Percentiles rank a stretch among this genome's conserved stretches.
These are phyloP conservation scores for Yamadazyma philogaea DNA, from an alignment of 805 yeast species.

Conservation along the genomic window DNA sequence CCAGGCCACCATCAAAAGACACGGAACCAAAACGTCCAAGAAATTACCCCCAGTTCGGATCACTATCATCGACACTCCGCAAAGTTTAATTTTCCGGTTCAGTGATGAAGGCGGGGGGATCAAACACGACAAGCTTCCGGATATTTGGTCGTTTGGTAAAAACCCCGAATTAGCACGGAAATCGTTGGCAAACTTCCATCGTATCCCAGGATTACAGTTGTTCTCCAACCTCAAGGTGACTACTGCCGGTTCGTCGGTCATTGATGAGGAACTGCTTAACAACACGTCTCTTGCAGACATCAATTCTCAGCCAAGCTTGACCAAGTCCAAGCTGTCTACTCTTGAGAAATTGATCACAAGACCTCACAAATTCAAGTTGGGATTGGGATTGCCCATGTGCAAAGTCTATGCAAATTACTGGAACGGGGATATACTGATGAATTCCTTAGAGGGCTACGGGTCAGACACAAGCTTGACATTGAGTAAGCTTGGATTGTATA, in stretches of 20 bases:
- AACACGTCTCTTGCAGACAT: slow-evolving; percentile 38
- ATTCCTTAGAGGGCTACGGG: slow-evolving; percentile 87
- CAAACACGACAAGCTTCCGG: slow-evolving; percentile 51
- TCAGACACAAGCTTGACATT: slow-evolving; percentile 80
- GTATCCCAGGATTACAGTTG: slow-evolving; percentile 58
- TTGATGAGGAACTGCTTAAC: slow-evolving; percentile 25
- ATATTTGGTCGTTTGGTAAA: slow-evolving; percentile 87
- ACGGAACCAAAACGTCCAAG: slow-evolving; percentile 23
- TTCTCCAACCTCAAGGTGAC: slow-evolving; percentile 43
- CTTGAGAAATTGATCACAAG: slow-evolving; percentile 65
- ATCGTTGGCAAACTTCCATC: slow-evolving; percentile 64
- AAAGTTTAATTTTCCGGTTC: slow-evolving; percentile 69
- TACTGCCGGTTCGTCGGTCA: slow-evolving; percentile 37
- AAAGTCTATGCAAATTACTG: slow-evolving; percentile 93
- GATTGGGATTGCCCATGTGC: slow-evolving; percentile 90
- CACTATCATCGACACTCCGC: slow-evolving; percentile 63
- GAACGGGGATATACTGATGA: slow-evolving; percentile 86
- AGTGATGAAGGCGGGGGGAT: slow-evolving; percentile 93
- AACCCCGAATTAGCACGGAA: slow-evolving; percentile 55
- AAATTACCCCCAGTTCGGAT: slow-evolving; percentile 75
- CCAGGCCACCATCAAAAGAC: slow-evolving; percentile 66
- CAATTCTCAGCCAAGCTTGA: slow-evolving; percentile 17
- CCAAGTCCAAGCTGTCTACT: slow-evolving; percentile 45
- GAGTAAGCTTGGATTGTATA: slow-evolving; percentile 70
- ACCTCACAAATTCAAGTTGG: slow-evolving; percentile 71